Percentiles rank a stretch among this genome's conserved stretches.
These are phyloP conservation scores for Dryas integrifolia DNA, from an alignment of 331 rosid species.

Conservation along the genomic window DNA sequence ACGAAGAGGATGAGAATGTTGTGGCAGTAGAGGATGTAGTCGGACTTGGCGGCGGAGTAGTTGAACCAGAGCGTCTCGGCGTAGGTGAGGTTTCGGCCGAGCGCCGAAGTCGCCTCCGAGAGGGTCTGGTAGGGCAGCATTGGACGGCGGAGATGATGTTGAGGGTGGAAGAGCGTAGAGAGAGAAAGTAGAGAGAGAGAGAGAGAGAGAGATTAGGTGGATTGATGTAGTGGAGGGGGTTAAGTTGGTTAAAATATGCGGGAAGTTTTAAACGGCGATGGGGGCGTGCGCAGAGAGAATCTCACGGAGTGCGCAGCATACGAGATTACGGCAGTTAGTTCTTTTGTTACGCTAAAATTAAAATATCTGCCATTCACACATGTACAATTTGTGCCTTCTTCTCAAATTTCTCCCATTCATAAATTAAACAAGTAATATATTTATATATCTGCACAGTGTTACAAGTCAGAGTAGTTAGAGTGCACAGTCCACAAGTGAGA, in stretches of 20 bases:
- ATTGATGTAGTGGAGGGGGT: background rate
- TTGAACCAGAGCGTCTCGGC: constrained; percentile 78
- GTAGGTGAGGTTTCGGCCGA: constrained; percentile 59
- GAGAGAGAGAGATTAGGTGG: background rate
- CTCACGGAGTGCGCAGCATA: background rate
- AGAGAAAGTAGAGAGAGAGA: background rate
- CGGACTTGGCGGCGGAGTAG: constrained; percentile 71
- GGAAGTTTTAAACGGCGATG: constrained; percentile 39
- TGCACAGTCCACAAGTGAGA: too few species aligned
- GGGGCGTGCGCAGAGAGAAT: background rate
- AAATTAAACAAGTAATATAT: too few species aligned
- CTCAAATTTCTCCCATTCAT: too few species aligned
- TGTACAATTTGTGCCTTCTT: too few species aligned
- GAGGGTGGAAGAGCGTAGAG: background rate
- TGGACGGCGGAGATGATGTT: background rate
- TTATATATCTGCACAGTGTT: too few species aligned
- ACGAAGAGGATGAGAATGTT: constrained; percentile 62
- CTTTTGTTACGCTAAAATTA: too few species aligned
- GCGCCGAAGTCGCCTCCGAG: constrained; percentile 47
- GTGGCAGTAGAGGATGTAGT: constrained; percentile 73
- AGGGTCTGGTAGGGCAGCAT: constrained; percentile 66
- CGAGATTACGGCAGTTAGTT: background rate
- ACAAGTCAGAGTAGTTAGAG: too few species aligned
- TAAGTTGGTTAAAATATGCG: constrained; percentile 39
- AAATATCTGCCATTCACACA: too few species aligned